phyloP scores from a whole-genome alignment of 2,329 filamentous ascomycete species.

The Cladosporium oxysporum region DNA sequence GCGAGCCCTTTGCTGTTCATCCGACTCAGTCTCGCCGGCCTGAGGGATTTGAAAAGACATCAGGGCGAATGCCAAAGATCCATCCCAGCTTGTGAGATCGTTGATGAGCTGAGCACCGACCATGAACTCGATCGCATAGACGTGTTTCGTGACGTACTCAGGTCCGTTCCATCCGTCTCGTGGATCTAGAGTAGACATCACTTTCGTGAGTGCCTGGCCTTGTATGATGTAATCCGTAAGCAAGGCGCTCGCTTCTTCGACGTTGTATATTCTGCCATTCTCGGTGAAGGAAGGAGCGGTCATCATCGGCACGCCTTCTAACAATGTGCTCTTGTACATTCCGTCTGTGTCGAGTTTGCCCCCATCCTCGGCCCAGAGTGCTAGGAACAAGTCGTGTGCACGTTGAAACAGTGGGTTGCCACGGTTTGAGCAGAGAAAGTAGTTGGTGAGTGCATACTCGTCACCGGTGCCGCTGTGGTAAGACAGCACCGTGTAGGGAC shows the following conservation, averaged over 20 bases:
- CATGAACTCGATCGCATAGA: constrained; percentile 56
- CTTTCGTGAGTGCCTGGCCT: not conserved
- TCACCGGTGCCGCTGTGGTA: not conserved
- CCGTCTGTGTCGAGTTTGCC: not conserved
- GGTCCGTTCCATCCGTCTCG: constrained; percentile 36
- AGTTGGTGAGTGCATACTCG: not conserved
- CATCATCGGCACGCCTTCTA: not conserved
- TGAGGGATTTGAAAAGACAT: constrained; percentile 45
- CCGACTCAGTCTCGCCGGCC: not conserved
- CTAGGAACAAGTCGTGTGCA: not conserved
- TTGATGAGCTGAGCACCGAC: constrained; percentile 56
- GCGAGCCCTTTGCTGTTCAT: constrained; percentile 51
- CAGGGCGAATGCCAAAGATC: constrained; percentile 52
- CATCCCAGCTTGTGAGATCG: constrained; percentile 54
- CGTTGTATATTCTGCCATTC: not conserved
- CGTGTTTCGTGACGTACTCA: constrained; percentile 49
- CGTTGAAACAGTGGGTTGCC: not conserved
- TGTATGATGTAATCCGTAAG: not conserved
- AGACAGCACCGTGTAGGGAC: not conserved
- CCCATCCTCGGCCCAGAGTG: not conserved
- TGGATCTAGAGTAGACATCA: not conserved
- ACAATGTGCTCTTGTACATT: not conserved
- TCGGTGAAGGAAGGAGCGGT: not conserved
- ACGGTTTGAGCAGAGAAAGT: not conserved
- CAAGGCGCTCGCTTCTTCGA: not conserved